Percentiles rank a stretch among this genome's conserved stretches.
phyloP scores from a whole-genome alignment of 2,329 filamentous ascomycete species.

The Helminthosporium solani region DNA sequence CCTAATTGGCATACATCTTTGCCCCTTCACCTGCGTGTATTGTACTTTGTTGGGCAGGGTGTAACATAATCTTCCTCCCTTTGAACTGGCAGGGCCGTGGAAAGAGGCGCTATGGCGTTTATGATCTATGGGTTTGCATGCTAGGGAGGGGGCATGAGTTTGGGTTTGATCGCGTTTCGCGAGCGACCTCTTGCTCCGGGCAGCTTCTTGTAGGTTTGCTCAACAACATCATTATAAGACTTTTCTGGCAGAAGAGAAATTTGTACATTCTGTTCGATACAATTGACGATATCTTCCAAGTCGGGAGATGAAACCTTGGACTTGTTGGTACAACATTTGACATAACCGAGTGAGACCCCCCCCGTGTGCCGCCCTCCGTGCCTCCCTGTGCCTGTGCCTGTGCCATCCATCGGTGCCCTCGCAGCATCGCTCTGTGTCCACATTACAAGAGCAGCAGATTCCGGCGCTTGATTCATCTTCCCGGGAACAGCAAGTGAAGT shows the following conservation, averaged over 20 bases:
- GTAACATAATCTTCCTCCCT: conserved; percentile 12
- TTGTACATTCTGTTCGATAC: not conserved
- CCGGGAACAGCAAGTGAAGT: too few relatives aligned
- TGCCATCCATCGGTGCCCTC: too few relatives aligned
- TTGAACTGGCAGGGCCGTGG: not conserved
- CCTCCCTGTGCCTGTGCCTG: too few relatives aligned
- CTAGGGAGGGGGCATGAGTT: not conserved
- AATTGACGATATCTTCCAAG: too few relatives aligned
- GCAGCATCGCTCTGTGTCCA: too few relatives aligned
- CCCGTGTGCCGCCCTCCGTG: too few relatives aligned
- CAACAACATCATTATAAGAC: too few relatives aligned
- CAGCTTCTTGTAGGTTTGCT: not conserved
- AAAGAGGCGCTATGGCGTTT: not conserved
- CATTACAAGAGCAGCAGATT: too few relatives aligned
- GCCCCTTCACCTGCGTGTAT: conserved; percentile 1
- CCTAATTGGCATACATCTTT: conserved; percentile 1
- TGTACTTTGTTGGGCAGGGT: conserved; percentile 12
- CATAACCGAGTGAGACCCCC: too few relatives aligned
- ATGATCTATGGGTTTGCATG: conserved; percentile 2
- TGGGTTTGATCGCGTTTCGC: not conserved
- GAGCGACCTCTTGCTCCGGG: not conserved
- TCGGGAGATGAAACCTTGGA: too few relatives aligned
- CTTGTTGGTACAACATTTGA: too few relatives aligned
- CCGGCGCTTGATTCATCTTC: too few relatives aligned
- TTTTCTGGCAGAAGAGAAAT: not conserved